Evolutionary conservation across 208 protist species (phyloP), one percentile per base, ranked within the genome.

Genomic region (Trypanosoma brucei): DNA sequence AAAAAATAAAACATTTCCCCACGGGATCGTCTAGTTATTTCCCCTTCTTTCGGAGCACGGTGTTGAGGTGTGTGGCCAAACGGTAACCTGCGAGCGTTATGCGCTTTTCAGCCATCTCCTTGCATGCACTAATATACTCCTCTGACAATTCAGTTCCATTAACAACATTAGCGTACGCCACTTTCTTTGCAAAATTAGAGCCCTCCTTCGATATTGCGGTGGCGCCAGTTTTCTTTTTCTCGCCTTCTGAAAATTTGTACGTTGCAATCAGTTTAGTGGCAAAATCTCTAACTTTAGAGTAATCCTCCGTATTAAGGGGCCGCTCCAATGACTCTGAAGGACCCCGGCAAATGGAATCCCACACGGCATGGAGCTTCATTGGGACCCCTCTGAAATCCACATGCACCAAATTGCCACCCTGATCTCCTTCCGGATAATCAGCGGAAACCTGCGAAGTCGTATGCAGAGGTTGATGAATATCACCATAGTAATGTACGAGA

Each of bases 401-500:
- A 11, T 48, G 3, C 8, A 86, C 60, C 6, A 38, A 22, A 70
- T 96, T 96, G 58, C 91, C 91, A 13, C 91, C 91, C 34, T 37
- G 53, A 49, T 96, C 91, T 0, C 91, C 87, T 40, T 79, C 48
- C 14, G 91, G 85, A 56, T 79, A 81, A 1, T 46, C 7, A 2
- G 62, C 1, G 1, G 81, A 85, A 58, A 84, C 81, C 42, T 72
- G 49, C 33, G 70, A 61, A 0, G 75, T 58, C 14, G 76, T 60
- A 63, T 96, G 91, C 65, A 96, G 71, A 0, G 91, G 91, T 62
- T 94, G 87, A 58, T 96, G 91, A 42, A 89, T 74, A 39, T 96
- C 91, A 6, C 87, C 91, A 48, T 86, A 75, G 37, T 93, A 86
- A 72, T 96, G 91, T 3, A 91, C 55, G 2, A 93, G 59, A 62